Conservation (phyloP, 169 alveolate genomes). For the Amoebophrya sp. region DNA sequence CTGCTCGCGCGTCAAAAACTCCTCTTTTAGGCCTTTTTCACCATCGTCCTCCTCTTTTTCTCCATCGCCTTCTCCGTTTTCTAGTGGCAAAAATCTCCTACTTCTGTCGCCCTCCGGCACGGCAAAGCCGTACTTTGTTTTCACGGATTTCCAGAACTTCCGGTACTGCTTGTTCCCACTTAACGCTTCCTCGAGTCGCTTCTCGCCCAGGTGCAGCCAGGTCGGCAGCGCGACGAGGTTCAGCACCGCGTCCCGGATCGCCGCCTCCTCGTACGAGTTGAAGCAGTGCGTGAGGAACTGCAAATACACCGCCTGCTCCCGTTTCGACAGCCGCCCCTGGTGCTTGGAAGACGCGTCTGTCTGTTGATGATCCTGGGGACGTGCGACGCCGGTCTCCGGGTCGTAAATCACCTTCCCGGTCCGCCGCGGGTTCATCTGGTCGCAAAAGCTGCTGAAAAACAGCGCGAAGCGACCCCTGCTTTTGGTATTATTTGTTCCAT, state of each 20-base stretch:
- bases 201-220: not conserved
- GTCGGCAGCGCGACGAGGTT: not conserved
- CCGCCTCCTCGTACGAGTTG: not conserved
- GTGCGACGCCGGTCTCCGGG: no score
- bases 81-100: no score
- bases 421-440: not conserved
- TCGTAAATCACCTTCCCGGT: no score
- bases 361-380: no score
- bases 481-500: no score
- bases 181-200: not conserved
- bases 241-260: not conserved
- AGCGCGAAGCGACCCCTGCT: not conserved
- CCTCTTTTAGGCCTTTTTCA: not conserved
- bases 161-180: not conserved
- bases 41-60: no score
- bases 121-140: not conserved
- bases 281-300: not conserved
- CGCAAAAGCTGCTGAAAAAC: not conserved
- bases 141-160: not conserved
- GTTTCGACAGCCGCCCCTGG: not conserved
- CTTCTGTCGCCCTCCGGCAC: no score
- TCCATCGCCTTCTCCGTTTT: no score
- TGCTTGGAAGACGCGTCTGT: no score
- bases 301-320: not conserved
- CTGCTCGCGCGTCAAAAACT: not conserved